A percentile compares a stretch with the other conserved stretches of the same genome.
Conservation (phyloP, 495 filamentous ascomycete species). For the Tuber indicum region DNA sequence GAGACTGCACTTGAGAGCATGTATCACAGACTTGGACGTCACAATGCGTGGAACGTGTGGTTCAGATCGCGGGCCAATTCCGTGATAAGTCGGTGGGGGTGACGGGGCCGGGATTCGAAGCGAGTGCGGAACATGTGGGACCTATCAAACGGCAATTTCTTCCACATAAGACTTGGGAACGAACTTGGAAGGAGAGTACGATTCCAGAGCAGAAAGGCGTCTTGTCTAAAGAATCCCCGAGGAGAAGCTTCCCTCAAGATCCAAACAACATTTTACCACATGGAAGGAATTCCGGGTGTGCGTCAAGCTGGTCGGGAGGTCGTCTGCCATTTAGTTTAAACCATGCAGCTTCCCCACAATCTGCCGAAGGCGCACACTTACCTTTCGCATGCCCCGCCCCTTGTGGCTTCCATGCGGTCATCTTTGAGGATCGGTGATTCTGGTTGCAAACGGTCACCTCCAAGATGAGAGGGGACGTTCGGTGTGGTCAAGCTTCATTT, state of each 20-base stretch:
- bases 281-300: neutral
- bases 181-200: neutral
- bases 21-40: neutral
- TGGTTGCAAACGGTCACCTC: neutral
- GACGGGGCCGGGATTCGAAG: neutral
- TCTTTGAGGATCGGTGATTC: neutral
- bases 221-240: neutral
- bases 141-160: neutral
- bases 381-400: neutral
- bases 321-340: neutral
- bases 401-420: neutral
- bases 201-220: neutral
- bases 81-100: neutral
- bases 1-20: neutral
- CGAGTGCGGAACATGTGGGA: neutral
- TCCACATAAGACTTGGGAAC: neutral
- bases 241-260: neutral
- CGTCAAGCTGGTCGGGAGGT: neutral
- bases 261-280: neutral
- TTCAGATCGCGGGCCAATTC: conserved; percentile 1
- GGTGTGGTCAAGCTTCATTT: neutral
- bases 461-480: neutral
- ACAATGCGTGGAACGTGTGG: conserved; percentile 3
- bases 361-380: neutral
- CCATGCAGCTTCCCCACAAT: neutral